Percentiles rank a stretch among this genome's conserved stretches.
Evolutionary conservation across 2,329 filamentous ascomycete species (phyloP).

Genomic region (Proliferodiscus dingleyae): DNA sequence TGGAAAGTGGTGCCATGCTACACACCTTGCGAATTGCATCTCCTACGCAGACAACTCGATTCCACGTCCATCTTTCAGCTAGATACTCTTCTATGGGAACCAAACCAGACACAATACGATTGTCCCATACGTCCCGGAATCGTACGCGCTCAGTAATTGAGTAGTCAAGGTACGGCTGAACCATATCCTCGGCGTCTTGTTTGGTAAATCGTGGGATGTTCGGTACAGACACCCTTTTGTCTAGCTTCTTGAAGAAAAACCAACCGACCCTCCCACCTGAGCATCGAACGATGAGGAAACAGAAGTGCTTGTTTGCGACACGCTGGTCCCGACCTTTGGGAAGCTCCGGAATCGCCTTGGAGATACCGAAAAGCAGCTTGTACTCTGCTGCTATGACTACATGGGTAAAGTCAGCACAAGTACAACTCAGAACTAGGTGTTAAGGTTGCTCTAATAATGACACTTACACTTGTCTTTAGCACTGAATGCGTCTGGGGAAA

Average conservation of each 20-base stretch:
- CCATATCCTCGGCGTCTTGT: slow-evolving; percentile 11
- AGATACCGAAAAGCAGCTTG: neutral
- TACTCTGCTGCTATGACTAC: neutral
- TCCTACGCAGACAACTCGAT: slow-evolving; percentile 32
- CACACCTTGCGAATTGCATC: slow-evolving; percentile 19
- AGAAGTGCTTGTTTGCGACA: neutral
- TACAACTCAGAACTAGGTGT: slow-evolving; percentile 2
- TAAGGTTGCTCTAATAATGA: neutral
- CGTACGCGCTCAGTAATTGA: slow-evolving; percentile 6
- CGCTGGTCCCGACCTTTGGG: neutral
- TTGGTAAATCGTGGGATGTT: slow-evolving; percentile 14
- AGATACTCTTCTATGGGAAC: slow-evolving; percentile 21
- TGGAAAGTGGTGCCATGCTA: slow-evolving; percentile 12
- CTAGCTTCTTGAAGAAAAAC: slow-evolving; percentile 13
- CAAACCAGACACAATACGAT: slow-evolving; percentile 5
- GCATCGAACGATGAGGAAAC: slow-evolving; percentile 3
- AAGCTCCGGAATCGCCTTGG: no score
- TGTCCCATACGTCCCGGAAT: slow-evolving; percentile 15
- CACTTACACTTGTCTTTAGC: neutral
- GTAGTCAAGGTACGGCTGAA: slow-evolving; percentile 7
- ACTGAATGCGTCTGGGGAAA: slow-evolving; percentile 6
- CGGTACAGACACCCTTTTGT: slow-evolving; percentile 9
- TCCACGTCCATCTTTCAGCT: slow-evolving; percentile 36
- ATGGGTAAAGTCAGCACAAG: neutral
- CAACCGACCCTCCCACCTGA: slow-evolving; percentile 7